Conservation (phyloP, 1,139 yeast species). For the Diutina scorzettiae region DNA sequence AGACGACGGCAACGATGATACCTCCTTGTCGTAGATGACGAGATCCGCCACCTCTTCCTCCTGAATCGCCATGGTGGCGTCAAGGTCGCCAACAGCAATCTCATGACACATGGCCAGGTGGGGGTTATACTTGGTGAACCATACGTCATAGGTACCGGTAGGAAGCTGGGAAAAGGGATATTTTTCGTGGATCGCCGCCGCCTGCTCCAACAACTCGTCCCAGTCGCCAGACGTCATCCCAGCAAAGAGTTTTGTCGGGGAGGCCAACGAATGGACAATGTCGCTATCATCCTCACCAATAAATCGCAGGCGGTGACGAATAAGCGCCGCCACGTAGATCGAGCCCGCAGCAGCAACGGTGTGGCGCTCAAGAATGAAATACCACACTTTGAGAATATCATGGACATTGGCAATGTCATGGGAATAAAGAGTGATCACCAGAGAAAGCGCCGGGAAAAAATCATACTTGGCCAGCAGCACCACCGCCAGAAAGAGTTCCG, state of each 20-base stretch:
- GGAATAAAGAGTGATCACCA: slow-evolving; percentile 65
- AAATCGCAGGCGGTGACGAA: slow-evolving; percentile 21
- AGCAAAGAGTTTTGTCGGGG: slow-evolving; percentile 23
- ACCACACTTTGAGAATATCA: slow-evolving; percentile 51
- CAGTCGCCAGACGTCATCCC: slow-evolving; percentile 21
- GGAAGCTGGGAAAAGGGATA: slow-evolving; percentile 20
- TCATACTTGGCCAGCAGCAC: slow-evolving; percentile 23
- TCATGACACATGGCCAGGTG: slow-evolving; percentile 13
- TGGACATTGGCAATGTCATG: slow-evolving; percentile 50
- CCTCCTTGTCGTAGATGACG: slow-evolving; percentile 13
- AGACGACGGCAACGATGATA: neutral
- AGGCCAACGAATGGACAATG: slow-evolving; percentile 28
- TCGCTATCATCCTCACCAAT: slow-evolving; percentile 23
- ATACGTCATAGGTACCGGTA: slow-evolving; percentile 18
- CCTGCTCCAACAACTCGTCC: slow-evolving; percentile 22
- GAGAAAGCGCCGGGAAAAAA: slow-evolving; percentile 56
- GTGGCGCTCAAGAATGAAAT: slow-evolving; percentile 40
- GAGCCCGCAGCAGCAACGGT: slow-evolving; percentile 36
- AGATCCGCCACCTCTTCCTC: slow-evolving; percentile 22
- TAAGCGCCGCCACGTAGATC: slow-evolving; percentile 42
- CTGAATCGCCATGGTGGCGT: slow-evolving; percentile 15
- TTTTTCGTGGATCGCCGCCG: slow-evolving; percentile 19
- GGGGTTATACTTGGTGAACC: slow-evolving; percentile 23
- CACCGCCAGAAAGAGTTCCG: slow-evolving; percentile 17
- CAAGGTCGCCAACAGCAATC: slow-evolving; percentile 1